A percentile compares a stretch with the other conserved stretches of the same genome.
Evolutionary conservation across 345 rosid species (phyloP).

Genomic region (Hibiscus tridactylites): DNA sequence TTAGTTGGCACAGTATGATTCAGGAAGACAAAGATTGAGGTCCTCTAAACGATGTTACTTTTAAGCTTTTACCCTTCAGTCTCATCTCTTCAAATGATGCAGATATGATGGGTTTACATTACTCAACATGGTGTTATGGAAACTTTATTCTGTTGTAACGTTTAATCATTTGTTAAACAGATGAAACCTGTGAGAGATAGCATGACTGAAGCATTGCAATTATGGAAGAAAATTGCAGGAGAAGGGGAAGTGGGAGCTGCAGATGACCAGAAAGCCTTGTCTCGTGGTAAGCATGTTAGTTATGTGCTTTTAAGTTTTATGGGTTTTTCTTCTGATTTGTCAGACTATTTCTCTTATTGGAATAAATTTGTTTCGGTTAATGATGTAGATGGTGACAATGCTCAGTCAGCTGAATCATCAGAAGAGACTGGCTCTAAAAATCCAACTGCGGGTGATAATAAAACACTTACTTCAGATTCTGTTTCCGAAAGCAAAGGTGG

Average conservation of each 20-base stretch:
- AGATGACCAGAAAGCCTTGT: conserved; percentile 44
- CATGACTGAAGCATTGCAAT: conserved; percentile 83
- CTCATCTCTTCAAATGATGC: background rate
- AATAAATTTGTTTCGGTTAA: background rate
- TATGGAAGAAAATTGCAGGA: conserved; percentile 83
- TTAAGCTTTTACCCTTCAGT: background rate
- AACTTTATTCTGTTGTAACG: conserved; percentile 3
- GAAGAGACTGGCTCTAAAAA: conserved; percentile 40
- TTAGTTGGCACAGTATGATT: background rate
- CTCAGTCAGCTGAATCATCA: conserved; percentile 28
- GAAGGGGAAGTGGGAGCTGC: conserved; percentile 55
- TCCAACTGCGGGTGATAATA: conserved; percentile 29
- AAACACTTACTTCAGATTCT: conserved; percentile 37
- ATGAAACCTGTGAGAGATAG: conserved; percentile 94
- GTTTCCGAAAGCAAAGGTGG: conserved; percentile 50
- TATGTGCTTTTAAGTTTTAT: background rate
- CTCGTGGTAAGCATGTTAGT: conserved; percentile 40
- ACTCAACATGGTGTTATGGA: conserved; percentile 2
- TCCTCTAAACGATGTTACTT: background rate
- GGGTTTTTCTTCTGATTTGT: conserved; percentile 2
- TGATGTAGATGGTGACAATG: conserved; percentile 28
- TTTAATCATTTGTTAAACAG: conserved; percentile 36
- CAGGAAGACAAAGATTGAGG: background rate
- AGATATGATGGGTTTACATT: background rate
- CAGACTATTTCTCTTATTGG: conserved; percentile 1